Evolutionary conservation across 2,329 filamentous ascomycete species (phyloP).

Genomic region (Torrubiella hemipterigena): DNA sequence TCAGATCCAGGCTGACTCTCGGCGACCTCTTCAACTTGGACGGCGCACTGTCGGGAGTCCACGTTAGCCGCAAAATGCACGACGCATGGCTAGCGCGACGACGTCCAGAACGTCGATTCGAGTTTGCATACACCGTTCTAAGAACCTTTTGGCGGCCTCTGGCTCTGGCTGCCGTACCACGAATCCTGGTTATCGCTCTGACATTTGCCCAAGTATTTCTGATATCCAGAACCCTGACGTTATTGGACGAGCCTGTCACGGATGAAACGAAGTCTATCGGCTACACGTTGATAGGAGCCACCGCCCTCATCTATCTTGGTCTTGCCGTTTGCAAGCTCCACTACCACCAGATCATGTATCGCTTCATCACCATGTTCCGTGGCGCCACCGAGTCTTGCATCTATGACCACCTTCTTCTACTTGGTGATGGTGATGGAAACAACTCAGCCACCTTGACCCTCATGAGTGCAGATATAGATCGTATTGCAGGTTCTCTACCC

Average conservation of each 20-base stretch:
- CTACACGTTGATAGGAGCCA: not conserved
- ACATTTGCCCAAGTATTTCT: slow-evolving; percentile 1
- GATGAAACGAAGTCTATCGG: not conserved
- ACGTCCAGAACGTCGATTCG: slow-evolving; percentile 1
- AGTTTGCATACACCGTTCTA: slow-evolving; percentile 1
- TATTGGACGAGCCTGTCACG: not conserved
- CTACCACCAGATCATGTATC: slow-evolving; percentile 1
- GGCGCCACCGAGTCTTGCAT: not conserved
- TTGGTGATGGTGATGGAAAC: slow-evolving; percentile 1
- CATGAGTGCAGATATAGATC: slow-evolving; percentile 1
- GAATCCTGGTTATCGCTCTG: not conserved
- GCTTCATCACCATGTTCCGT: slow-evolving; percentile 1
- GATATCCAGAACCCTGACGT: not conserved
- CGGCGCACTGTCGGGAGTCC: not conserved
- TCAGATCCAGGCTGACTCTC: not conserved
- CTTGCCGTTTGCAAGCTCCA: not conserved
- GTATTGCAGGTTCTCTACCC: slow-evolving; percentile 1
- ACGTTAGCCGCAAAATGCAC: slow-evolving; percentile 1
- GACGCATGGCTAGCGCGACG: not conserved
- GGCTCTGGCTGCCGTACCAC: slow-evolving; percentile 1
- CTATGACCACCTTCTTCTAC: not conserved
- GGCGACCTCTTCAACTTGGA: not conserved
- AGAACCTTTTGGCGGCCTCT: not conserved
- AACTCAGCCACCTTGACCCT: slow-evolving; percentile 1
- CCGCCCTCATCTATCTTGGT: slow-evolving; percentile 1